A percentile compares a stretch with the other conserved stretches of the same genome.
phyloP scores from a whole-genome alignment of 257 asterid genomes.

The Galeopsis tetrahit region DNA sequence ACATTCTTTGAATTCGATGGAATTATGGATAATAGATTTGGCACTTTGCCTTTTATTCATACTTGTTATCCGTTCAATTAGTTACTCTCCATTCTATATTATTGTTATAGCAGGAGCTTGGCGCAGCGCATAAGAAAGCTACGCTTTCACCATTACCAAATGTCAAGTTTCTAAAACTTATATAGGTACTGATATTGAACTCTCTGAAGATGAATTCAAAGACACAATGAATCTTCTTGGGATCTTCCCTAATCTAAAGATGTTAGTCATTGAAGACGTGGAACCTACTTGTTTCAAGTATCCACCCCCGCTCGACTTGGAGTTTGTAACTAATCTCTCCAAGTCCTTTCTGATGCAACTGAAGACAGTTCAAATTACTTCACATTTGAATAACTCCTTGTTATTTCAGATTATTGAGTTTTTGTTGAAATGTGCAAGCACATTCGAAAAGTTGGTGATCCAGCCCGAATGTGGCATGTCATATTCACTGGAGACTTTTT shows the following conservation, averaged over 20 bases:
- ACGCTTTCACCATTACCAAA: background rate
- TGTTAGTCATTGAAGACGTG: background rate
- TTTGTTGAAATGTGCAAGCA: too few relatives aligned
- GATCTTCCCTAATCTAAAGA: background rate
- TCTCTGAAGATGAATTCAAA: too few relatives aligned
- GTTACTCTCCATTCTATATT: background rate
- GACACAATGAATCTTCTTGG: too few relatives aligned
- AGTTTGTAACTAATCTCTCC: too few relatives aligned
- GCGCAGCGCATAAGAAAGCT: background rate
- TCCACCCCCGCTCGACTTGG: background rate
- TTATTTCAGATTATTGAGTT: too few relatives aligned
- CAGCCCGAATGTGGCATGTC: too few relatives aligned
- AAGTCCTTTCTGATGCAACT: too few relatives aligned
- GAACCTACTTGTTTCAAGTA: background rate
- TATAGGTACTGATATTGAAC: background rate
- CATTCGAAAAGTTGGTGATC: too few relatives aligned
- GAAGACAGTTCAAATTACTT: too few relatives aligned
- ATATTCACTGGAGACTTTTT: too few relatives aligned
- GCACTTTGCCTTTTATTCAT: background rate
- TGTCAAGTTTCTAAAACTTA: background rate
- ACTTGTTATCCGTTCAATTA: too few relatives aligned
- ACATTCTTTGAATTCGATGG: background rate
- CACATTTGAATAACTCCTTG: too few relatives aligned
- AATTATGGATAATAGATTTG: background rate
- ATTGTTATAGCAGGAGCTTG: background rate